Evolutionary conservation across 768 basidiomycete species (phyloP), one percentile per base, ranked within the genome.

Genomic region (Lentinula edodes): DNA sequence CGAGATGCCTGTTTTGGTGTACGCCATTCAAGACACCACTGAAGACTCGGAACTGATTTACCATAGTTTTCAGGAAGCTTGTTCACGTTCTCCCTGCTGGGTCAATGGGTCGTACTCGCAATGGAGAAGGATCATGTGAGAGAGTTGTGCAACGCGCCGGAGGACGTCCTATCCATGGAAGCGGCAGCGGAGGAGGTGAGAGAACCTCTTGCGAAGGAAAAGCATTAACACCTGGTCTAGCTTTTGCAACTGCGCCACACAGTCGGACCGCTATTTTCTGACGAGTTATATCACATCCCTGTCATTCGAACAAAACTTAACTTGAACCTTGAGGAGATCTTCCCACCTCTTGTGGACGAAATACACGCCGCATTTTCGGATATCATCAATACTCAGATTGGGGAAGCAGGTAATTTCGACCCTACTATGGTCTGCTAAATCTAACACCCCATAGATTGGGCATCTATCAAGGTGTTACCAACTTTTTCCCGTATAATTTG

Each of bases 241-340:
- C 70, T 75, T 58, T 68, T 77, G 61, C 74, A 75, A 62, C 70
- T 75, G 58, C 71, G 73, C 58, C 74, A 77, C 62, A 75, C 73
- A 12, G 69, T 79, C 18, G 77, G 78, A 34, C 39, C 68, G 12
- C 68, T 70, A 43, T 67, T 75, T 10, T 69, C 71, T 54, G 66
- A 67, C 13, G 70, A 72, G 56, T 70, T 70, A 15, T 78, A 77
- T 61, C 77, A 79, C 50, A 68, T 74, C 18, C 58, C 69, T 13
- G 72, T 73, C 50, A 55, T 76, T 16, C 70, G 70, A 50, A 62
- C 58, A 32, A 71, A 71, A 2, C 67, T 78, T 61, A 77, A 64
- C 43, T 70, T 72, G 57, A 76, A 73, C 61, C 69, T 78, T n/a
- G 61, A 61, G 0, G 54, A 45, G 6, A 66, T 76, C 35, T 75